Evolutionary conservation across 2,329 filamentous ascomycete genomes (phyloP).

Genomic region (Sporothrix globosa): DNA sequence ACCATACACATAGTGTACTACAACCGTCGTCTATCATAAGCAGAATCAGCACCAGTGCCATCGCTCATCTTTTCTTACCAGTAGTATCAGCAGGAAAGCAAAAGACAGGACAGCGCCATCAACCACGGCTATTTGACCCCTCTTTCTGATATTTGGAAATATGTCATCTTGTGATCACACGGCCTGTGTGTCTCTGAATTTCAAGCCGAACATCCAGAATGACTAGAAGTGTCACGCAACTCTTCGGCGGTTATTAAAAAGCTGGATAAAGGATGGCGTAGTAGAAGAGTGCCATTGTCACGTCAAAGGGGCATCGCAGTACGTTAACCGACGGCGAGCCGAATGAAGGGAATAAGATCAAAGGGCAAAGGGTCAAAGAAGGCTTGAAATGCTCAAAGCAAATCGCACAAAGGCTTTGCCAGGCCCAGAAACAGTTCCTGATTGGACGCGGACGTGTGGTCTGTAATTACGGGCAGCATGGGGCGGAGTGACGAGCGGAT

Average conservation of each 20-base stretch:
- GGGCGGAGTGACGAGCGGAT: neutral
- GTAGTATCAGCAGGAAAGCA: constrained; percentile 13
- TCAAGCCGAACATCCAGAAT: no score
- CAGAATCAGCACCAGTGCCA: constrained; percentile 10
- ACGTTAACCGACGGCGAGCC: neutral
- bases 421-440: neutral
- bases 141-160: neutral
- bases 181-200: neutral
- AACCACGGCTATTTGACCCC: neutral
- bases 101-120: neutral
- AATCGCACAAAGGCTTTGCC: neutral
- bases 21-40: constrained; percentile 1
- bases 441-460: constrained; percentile 14
- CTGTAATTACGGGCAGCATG: constrained; percentile 21
- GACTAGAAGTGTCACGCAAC: no score
- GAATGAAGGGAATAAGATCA: neutral
- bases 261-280: neutral
- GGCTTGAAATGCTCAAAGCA: neutral
- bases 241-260: no score
- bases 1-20: neutral
- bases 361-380: neutral
- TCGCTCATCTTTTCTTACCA: neutral
- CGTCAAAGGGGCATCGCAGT: neutral
- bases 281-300: neutral
- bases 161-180: neutral